Evolutionary conservation across 2,329 filamentous ascomycete species (phyloP).

Genomic region (Hypoxylon sp.): DNA sequence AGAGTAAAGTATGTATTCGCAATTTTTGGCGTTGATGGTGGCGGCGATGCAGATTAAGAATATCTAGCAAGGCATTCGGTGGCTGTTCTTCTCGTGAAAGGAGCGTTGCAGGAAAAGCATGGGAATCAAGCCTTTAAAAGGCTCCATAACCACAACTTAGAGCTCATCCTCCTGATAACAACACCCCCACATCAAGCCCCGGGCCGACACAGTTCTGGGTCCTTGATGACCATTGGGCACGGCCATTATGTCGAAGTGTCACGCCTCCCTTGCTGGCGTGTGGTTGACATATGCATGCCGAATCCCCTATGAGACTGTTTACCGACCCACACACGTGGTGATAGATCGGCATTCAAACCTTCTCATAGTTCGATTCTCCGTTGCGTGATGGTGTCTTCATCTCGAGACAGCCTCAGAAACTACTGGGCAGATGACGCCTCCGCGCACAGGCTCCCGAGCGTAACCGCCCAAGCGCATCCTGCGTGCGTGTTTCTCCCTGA

Average conservation of each 20-base stretch:
- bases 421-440: slow-evolving; percentile 37
- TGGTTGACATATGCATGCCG: slow-evolving; percentile 36
- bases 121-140: slow-evolving; percentile 37
- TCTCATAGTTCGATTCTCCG: slow-evolving; percentile 38
- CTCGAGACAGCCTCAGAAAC: slow-evolving; percentile 35
- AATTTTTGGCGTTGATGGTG: slow-evolving; percentile 14
- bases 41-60: slow-evolving; percentile 9
- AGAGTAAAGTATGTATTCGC: slow-evolving; percentile 11
- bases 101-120: slow-evolving; percentile 19
- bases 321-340: slow-evolving; percentile 44
- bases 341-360: slow-evolving; percentile 43
- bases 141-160: slow-evolving; percentile 24
- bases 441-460: slow-evolving; percentile 41
- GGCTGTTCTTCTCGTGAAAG: slow-evolving; percentile 11
- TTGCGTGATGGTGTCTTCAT: slow-evolving; percentile 43
- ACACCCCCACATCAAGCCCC: slow-evolving; percentile 39
- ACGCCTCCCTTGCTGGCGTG: slow-evolving; percentile 37
- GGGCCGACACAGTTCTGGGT: slow-evolving; percentile 36
- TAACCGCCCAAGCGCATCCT: slow-evolving; percentile 35
- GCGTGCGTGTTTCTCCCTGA: slow-evolving; percentile 28
- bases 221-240: slow-evolving; percentile 40
- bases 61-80: slow-evolving; percentile 19
- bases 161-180: slow-evolving; percentile 31
- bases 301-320: slow-evolving; percentile 38
- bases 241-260: slow-evolving; percentile 37